Base-by-base conservation (phyloP, 257 asterid genomes). In the Solanum chaucha region DNA sequence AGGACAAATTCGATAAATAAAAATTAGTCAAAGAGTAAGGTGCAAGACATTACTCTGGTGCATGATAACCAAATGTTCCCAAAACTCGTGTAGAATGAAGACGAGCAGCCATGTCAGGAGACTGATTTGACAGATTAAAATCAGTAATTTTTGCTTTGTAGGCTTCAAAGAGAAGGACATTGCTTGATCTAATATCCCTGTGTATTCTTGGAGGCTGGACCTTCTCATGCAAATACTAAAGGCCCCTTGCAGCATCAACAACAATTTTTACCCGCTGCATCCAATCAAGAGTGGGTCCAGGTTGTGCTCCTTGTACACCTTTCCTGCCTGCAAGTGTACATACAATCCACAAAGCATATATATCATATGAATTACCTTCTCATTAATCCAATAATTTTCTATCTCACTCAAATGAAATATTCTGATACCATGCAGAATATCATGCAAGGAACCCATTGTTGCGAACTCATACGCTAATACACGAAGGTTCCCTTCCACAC, bases 41-140 rank as follows among this genome's bases (percentile, higher is more conserved):
- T 89, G 67, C 46, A 36, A 86, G 24, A 80, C 87, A 83, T 89
- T 95, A 96, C 99, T 96, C 99, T 92, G 99, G 99, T 82, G 99
- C 99, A 91, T 96, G 99, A 90, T 96, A 96, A 71, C 99, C 99
- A 89, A 96, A 96, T 91, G 99, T 96, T 90, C 99, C 99, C 84
- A 96, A 91, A 87, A 96, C 98, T 87, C 99, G 92, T 83, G 99
- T 96, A 87, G 99, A 96, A 91, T 96, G 98, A 89, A 96, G 98
- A 35, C 99, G 98, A 65, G 99, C 99, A 89, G 99, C 99, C 98
- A 95, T 96, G 90, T 96, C 99, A 84, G 99, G 99, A 78, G 99
- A 96, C 93, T 96, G 99, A 90, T 96, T 96, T 82, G 99, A 95
- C 90, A 95, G 95, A 90, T 96, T 96, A 88, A 96, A 96, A 85